These are phyloP conservation scores for Sphenostylis stenocarpa DNA, from an alignment of 306 rosid species.

Conservation along the genomic window DNA sequence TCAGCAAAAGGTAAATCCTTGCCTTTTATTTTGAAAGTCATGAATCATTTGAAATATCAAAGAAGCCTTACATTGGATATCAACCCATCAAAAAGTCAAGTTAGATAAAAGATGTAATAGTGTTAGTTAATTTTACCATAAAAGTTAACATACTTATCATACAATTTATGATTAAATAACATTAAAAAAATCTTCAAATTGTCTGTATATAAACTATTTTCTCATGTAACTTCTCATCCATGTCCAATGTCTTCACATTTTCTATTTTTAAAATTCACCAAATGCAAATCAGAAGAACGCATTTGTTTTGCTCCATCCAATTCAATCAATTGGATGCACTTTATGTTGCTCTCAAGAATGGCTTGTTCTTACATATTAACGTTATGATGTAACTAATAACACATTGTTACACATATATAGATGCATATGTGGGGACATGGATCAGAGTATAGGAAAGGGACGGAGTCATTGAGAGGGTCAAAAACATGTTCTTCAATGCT, in stretches of 20 bases:
- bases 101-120: no score
- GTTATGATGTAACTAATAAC: background rate
- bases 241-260: background rate
- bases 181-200: no score
- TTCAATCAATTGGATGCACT: background rate
- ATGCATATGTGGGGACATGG: constrained; percentile 96
- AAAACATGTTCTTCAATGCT: constrained; percentile 56
- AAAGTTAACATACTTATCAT: no score
- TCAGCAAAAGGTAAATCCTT: background rate
- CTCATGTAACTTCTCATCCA: background rate
- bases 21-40: background rate
- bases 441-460: constrained; percentile 67
- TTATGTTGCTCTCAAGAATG: background rate
- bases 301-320: background rate
- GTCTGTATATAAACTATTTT: no score
- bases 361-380: background rate
- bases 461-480: constrained; percentile 69
- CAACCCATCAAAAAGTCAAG: background rate
- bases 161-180: background rate
- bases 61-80: background rate
- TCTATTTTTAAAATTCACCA: background rate
- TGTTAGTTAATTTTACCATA: no score
- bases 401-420: constrained; percentile 16
- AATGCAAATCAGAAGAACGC: background rate
- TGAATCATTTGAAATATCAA: background rate